A percentile compares a stretch with the other conserved stretches of the same genome.
These are phyloP conservation scores for Tagetes erecta DNA, from an alignment of 129 eudicot species.

Conservation along the genomic window DNA sequence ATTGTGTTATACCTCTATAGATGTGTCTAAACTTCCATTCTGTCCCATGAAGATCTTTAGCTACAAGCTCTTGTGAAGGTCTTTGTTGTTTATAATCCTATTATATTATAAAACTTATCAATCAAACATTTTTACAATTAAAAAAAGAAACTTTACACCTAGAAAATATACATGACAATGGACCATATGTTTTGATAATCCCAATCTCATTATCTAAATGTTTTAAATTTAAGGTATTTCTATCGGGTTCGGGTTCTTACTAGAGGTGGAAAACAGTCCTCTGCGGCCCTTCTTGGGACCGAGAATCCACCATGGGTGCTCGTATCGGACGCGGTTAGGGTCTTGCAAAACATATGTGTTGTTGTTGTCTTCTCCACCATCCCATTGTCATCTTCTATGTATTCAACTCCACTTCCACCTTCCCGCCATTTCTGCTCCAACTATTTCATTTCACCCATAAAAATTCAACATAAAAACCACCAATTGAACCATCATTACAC, in stretches of 20 bases:
- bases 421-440: constrained; percentile 77
- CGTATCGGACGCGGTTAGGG: constrained; percentile 96
- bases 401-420: constrained; percentile 50
- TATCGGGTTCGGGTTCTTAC: constrained; percentile 29
- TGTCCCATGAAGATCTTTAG: constrained; percentile 84
- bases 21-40: constrained; percentile 97
- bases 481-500: neutral
- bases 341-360: constrained; percentile 99
- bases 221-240: too few species aligned
- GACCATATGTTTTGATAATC: neutral
- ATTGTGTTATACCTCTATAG: constrained; percentile 57
- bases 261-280: constrained; percentile 97
- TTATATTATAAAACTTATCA: neutral
- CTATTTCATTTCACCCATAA: constrained; percentile 29
- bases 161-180: neutral
- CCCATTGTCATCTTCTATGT: constrained; percentile 51
- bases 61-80: constrained; percentile 96
- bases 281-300: constrained; percentile 97
- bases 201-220: too few species aligned
- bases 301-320: constrained; percentile 99
- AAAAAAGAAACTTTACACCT: neutral
- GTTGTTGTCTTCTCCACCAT: constrained; percentile 54
- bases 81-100: constrained; percentile 87
- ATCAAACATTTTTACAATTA: neutral
- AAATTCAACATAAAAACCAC: neutral